Evolutionary conservation across 2,329 filamentous ascomycete species (phyloP), one percentile per base, ranked within the genome.

Genomic region (Colletotrichum abscissum): DNA sequence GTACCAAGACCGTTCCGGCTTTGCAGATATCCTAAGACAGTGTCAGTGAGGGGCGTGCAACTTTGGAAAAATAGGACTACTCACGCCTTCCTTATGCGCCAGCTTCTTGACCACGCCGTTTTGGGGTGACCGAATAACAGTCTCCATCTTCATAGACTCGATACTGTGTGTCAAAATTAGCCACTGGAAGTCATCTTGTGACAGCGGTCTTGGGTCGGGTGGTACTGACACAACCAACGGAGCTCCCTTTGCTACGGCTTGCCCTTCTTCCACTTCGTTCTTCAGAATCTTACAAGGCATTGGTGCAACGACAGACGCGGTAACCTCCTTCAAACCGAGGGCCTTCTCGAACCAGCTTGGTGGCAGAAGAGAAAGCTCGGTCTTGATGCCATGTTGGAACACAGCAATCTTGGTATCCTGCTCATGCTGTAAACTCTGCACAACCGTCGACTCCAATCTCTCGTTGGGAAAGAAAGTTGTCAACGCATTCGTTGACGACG

Each of bases 201-300:
- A n/a, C 46, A 49, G 24, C 16, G 24, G 4, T n/a, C 11, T 14
- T 26, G 38, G 19, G 58, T 5, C 6, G 16, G 4, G n/a, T 9
- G 33, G 14, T 9, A 86, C 90, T 88, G 82, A 92, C 85, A 98
- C 95, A 14, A 98, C 94, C 71, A 99, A 85, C 7, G 95, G 91
- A 70, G 96, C 92, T 58, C 96, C 95, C 85, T 96, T 97, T 80
- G 92, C 91, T 19, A 99, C 97, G 59, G 83, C 84, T 75, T 97
- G 91, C 0, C 97, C 97, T 77, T 95, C 95, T 33, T 88, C 84
- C 0, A 98, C 95, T 82, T 98, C 94, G 60, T 98, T 97, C 76
- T 94, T 91, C 74, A 99, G 85, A 30, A 99, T 93, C 85, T 98
- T 98, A 84, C 97, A 98, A 1, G 97, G 97, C 97, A 99, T 99